These are phyloP conservation scores for Fusarium oligoseptatum DNA, from an alignment of 2,329 filamentous ascomycete genomes.

Conservation along the genomic window DNA sequence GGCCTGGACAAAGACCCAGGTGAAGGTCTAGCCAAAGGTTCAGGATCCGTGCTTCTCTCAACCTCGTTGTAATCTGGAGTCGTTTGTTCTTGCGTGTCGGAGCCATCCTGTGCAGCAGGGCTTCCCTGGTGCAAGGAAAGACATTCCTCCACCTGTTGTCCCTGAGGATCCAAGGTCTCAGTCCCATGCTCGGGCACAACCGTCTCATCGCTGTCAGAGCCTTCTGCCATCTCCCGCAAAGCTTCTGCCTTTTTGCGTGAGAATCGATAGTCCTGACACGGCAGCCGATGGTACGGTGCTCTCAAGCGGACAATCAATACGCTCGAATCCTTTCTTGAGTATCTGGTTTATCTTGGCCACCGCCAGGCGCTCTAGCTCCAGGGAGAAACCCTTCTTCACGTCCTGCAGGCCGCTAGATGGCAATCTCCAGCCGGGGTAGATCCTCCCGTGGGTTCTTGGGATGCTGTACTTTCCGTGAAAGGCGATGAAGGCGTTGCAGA, in stretches of 20 bases:
- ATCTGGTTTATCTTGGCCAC: constrained; percentile 4
- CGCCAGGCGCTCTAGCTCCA: constrained; percentile 14
- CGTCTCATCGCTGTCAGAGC: neutral
- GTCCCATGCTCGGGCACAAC: neutral
- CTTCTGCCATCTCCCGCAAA: too few species aligned
- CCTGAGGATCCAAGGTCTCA: neutral
- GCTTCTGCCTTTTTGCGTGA: too few species aligned
- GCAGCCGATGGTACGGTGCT: too few species aligned
- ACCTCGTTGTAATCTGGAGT: neutral
- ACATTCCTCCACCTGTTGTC: neutral
- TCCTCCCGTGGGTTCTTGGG: constrained; percentile 29
- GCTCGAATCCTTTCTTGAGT: neutral
- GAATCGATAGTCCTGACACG: too few species aligned
- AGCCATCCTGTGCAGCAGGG: neutral
- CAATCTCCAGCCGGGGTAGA: constrained; percentile 36
- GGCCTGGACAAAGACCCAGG: too few species aligned
- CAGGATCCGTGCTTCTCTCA: neutral
- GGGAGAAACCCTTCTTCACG: neutral
- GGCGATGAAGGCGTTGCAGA: constrained; percentile 37
- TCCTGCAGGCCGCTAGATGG: constrained; percentile 9
- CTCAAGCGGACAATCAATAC: too few species aligned
- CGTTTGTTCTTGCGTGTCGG: neutral
- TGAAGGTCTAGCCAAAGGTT: neutral
- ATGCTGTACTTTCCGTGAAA: constrained; percentile 16
- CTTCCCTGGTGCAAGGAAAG: neutral